Percentiles rank a stretch among this genome's conserved stretches.
Conservation (phyloP, 192 early-diverging fungal species). For the Linnemannia schmuckeri region DNA sequence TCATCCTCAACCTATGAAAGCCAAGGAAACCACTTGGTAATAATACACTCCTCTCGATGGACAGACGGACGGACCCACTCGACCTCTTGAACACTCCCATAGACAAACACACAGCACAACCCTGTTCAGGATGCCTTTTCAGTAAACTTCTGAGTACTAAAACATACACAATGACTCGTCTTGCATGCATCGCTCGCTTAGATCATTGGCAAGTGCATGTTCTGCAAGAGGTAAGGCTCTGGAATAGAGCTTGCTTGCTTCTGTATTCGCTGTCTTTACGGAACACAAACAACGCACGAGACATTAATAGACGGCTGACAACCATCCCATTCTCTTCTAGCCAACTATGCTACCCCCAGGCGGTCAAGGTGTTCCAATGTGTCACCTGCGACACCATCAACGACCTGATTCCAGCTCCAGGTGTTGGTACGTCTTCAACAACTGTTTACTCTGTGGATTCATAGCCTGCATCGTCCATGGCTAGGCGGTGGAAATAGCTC, state of each 20-base stretch:
- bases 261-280: neutral
- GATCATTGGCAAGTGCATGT: conserved; percentile 74
- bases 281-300: conserved; percentile 4
- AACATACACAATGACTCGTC: neutral
- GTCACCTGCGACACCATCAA: conserved; percentile 93
- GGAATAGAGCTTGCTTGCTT: neutral
- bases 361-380: conserved; percentile 87
- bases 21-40: conserved; percentile 46
- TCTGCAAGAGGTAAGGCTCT: conserved; percentile 66
- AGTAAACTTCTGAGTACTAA: neutral
- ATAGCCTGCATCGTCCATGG: neutral
- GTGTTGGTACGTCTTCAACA: conserved; percentile 40
- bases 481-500: neutral
- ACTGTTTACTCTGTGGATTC: neutral
- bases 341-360: conserved; percentile 77
- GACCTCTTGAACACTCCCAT: too few relatives aligned
- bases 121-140: neutral
- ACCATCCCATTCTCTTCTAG: conserved; percentile 48
- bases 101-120: neutral
- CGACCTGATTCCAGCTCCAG: conserved; percentile 66
- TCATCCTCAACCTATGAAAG: conserved; percentile 32
- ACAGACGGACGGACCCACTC: too few relatives aligned
- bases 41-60: neutral
- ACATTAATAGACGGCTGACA: neutral
- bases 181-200: conserved; percentile 18